Conservation (phyloP, 2,329 filamentous ascomycete genomes). For the Paecilomyces niveus region DNA sequence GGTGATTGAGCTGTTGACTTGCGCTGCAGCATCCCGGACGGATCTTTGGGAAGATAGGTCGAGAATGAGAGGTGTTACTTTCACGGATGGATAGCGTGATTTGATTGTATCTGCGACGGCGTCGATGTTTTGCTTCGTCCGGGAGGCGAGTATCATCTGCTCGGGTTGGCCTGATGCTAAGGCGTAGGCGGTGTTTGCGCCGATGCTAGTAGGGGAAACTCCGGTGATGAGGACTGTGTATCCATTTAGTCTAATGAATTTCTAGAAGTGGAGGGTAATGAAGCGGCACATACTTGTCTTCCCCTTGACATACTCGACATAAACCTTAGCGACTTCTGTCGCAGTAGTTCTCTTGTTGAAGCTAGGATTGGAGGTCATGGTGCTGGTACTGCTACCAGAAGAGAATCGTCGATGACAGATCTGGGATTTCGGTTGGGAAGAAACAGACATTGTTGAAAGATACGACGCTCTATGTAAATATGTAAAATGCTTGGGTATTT, state of each 20-base stretch:
- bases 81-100: conserved; percentile 1
- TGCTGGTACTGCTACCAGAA: not conserved
- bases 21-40: conserved; percentile 4
- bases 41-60: conserved; percentile 6
- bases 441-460: too few species aligned
- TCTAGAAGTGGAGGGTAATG: not conserved
- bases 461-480: too few species aligned
- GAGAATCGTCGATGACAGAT: not conserved
- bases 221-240: not conserved
- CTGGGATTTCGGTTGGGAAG: not conserved
- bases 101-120: conserved; percentile 6
- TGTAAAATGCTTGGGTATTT: too few species aligned
- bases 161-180: not conserved
- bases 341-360: conserved; percentile 31
- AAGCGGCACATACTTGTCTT: conserved; percentile 15
- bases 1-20: conserved; percentile 2
- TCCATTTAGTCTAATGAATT: not conserved
- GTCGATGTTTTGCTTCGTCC: conserved; percentile 5
- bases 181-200: not conserved
- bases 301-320: conserved; percentile 24
- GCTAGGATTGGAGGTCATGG: conserved; percentile 20
- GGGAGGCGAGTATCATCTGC: conserved; percentile 1
- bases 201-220: not conserved
- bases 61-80: conserved; percentile 4
- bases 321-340: conserved; percentile 33